Evolutionary conservation across 2,329 filamentous ascomycete species (phyloP).

Genomic region (Aquanectria penicillioides): DNA sequence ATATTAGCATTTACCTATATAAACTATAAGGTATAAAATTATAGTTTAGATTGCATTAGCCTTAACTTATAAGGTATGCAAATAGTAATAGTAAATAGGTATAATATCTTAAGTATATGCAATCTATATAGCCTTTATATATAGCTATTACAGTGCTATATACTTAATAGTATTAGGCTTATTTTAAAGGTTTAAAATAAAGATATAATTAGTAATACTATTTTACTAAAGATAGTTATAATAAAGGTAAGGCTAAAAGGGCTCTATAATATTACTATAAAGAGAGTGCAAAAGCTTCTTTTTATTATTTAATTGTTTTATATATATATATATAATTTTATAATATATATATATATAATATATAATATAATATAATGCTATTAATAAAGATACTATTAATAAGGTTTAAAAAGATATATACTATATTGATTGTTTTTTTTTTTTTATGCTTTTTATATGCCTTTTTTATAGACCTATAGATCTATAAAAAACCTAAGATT

Average conservation of each 20-base stretch:
- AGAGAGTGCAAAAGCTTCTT: no score
- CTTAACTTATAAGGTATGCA: background rate
- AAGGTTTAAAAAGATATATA: no score
- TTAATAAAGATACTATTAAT: no score
- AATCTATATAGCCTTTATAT: constrained; percentile 1
- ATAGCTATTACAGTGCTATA: background rate
- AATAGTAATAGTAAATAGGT: background rate
- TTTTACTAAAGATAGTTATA: background rate
- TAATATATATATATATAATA: no score
- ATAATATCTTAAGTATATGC: background rate
- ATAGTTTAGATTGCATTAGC: background rate
- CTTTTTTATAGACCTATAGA: no score
- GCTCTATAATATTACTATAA: background rate
- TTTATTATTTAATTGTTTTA: no score
- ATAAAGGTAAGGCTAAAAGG: background rate
- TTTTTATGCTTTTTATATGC: no score
- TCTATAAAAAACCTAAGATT: no score
- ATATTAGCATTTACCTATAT: background rate
- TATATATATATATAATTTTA: no score
- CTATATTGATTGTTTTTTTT: no score
- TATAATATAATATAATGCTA: no score
- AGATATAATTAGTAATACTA: background rate
- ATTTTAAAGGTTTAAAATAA: background rate
- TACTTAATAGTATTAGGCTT: background rate
- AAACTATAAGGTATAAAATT: constrained; percentile 10